phyloP scores from a whole-genome alignment of 2,329 filamentous ascomycete species.

The Pyrenophora teres region DNA sequence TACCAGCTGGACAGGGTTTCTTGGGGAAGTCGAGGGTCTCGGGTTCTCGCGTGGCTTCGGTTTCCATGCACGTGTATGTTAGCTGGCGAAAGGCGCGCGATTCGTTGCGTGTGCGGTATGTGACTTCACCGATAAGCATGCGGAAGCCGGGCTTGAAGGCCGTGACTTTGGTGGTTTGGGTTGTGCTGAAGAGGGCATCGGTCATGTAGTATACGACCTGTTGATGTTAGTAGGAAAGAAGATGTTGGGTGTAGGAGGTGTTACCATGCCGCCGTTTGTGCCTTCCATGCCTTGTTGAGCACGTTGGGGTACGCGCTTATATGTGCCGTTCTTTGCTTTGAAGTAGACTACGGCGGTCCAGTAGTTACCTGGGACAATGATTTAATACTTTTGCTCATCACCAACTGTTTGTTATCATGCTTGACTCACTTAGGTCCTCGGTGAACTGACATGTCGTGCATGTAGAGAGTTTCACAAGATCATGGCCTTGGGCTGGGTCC shows the following conservation, averaged over 20 bases:
- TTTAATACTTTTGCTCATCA: background rate
- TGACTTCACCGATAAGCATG: conserved; percentile 52
- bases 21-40: conserved; percentile 32
- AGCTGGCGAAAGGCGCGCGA: conserved; percentile 33
- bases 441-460: conserved; percentile 53
- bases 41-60: conserved; percentile 32
- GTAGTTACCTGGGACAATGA: conserved; percentile 33
- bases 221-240: background rate
- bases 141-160: conserved; percentile 52
- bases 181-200: conserved; percentile 41
- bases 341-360: conserved; percentile 42
- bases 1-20: conserved; percentile 30
- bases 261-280: conserved; percentile 47
- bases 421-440: conserved; percentile 40
- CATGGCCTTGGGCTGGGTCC: conserved; percentile 33
- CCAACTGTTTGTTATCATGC: background rate
- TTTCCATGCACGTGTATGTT: conserved; percentile 38
- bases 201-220: conserved; percentile 55
- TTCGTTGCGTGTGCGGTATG: conserved; percentile 25
- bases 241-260: no score
- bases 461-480: conserved; percentile 38
- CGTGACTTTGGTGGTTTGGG: conserved; percentile 45
- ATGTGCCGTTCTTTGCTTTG: conserved; percentile 40
- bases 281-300: conserved; percentile 51
- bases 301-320: conserved; percentile 50